A percentile compares a stretch with the other conserved stretches of the same genome.
Conservation (phyloP, 768 basidiomycete species). For the Suillus americanus region DNA sequence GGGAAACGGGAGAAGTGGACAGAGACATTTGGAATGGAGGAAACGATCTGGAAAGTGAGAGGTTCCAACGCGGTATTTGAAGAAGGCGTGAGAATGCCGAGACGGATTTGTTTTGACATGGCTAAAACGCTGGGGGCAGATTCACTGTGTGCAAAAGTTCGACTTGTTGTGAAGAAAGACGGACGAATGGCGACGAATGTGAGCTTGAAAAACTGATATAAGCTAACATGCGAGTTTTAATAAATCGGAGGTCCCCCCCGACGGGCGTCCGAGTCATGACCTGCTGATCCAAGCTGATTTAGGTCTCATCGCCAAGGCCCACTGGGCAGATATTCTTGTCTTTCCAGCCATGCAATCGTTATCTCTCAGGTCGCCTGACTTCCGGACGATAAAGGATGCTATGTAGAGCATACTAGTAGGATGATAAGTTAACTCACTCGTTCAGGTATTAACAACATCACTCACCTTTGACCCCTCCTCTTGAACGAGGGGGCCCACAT, state of each 20-base stretch:
- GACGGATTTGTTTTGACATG: conserved; percentile 1
- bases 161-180: background rate
- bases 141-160: background rate
- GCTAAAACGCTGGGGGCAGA: background rate
- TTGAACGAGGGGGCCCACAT: background rate
- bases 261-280: background rate
- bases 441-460: background rate
- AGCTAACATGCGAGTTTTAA: background rate
- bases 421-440: background rate
- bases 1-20: conserved; percentile 4
- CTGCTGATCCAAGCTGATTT: background rate
- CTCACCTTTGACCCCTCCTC: background rate
- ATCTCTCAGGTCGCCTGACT: background rate
- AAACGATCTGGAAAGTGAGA: background rate
- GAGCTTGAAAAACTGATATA: background rate
- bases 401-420: background rate
- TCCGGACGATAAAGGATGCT: background rate
- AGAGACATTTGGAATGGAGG: background rate
- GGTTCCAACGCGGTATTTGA: conserved; percentile 2
- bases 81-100: conserved; percentile 1
- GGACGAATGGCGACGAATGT: background rate
- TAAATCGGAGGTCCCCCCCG: background rate
- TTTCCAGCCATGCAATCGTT: background rate
- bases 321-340: background rate
- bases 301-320: background rate